These are phyloP conservation scores for Pyrus bretschneideri DNA, from an alignment of 306 rosid species.

Conservation along the genomic window DNA sequence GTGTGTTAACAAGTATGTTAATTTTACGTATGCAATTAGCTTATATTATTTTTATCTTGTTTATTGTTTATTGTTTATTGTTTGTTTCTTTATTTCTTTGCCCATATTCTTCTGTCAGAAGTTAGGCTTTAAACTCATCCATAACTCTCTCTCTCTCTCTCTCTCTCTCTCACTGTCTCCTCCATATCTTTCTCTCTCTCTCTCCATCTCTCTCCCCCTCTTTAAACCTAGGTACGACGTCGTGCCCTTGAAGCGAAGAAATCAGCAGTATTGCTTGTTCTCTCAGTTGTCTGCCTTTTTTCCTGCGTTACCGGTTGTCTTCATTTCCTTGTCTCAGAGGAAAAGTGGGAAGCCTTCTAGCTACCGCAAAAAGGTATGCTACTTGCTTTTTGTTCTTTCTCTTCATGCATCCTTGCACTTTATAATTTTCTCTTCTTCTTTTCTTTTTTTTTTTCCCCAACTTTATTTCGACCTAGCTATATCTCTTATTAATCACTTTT, in stretches of 20 bases:
- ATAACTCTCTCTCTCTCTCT: slow-evolving; percentile 25
- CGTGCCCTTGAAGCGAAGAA: slow-evolving; percentile 94
- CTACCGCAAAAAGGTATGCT: slow-evolving; percentile 41
- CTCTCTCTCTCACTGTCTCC: background rate
- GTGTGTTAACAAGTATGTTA: too few species aligned
- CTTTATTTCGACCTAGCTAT: background rate
- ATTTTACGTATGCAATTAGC: too few species aligned
- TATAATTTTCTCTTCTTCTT: background rate
- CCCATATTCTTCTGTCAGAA: slow-evolving; percentile 50
- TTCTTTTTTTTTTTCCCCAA: background rate
- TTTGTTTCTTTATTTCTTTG: slow-evolving; percentile 77
- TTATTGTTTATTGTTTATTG: background rate
- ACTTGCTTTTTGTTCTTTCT: background rate
- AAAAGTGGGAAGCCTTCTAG: background rate
- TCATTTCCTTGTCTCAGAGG: slow-evolving; percentile 15
- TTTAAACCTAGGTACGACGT: slow-evolving; percentile 40
- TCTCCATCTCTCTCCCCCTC: background rate
- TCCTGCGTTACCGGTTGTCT: slow-evolving; percentile 19
- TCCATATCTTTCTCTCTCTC: slow-evolving; percentile 32
- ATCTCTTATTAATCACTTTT: background rate
- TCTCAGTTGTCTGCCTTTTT: background rate
- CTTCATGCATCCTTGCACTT: background rate
- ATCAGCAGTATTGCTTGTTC: slow-evolving; percentile 23
- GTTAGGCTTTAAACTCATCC: slow-evolving; percentile 57
- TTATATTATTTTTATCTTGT: background rate